Percentiles rank a stretch among this genome's conserved stretches.
Conservation (phyloP, 2,329 filamentous ascomycete species). For the Epichloe aotearoae region DNA sequence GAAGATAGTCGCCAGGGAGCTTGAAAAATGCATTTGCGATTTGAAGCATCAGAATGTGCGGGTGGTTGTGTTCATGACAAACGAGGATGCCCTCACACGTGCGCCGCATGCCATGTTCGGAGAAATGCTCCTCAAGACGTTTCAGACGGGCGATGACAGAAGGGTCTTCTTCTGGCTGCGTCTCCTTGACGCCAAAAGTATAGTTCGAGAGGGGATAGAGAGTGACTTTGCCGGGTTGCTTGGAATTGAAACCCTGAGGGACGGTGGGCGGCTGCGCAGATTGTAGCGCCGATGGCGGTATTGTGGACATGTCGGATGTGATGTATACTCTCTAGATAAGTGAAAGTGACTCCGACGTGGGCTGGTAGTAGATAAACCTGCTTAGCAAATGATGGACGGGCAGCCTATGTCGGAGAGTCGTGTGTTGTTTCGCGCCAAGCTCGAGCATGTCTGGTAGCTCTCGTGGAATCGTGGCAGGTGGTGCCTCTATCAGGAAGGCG, state of each 20-base stretch:
- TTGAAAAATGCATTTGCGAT: conserved; percentile 99
- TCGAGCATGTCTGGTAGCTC: not conserved
- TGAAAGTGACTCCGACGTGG: not conserved
- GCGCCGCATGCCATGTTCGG: conserved; percentile 83
- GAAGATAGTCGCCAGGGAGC: conserved; percentile 88
- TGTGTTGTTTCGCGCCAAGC: not conserved
- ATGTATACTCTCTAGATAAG: not conserved
- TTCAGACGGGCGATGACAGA: conserved; percentile 87
- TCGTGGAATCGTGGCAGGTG: not conserved
- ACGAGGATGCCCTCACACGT: conserved; percentile 95
- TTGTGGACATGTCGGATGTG: conserved; percentile 57
- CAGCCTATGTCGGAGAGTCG: not conserved
- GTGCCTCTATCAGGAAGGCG: not conserved
- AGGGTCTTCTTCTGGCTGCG: conserved; percentile 92
- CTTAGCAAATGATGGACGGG: not conserved
- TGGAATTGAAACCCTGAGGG: conserved; percentile 72
- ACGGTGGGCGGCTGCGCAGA: conserved; percentile 67
- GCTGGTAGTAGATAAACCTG: not conserved
- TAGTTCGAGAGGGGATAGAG: conserved; percentile 96
- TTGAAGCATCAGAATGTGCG: conserved; percentile 96
- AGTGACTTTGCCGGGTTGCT: conserved; percentile 80
- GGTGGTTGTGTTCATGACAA: conserved; percentile 98
- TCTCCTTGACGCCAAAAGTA: conserved; percentile 97
- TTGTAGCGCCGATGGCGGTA: conserved; percentile 62
- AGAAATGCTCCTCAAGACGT: conserved; percentile 91